Percentiles rank a stretch among this genome's conserved stretches.
Conservation (phyloP, 2,329 filamentous ascomycete species). For the Nigrospora sphaerica region DNA sequence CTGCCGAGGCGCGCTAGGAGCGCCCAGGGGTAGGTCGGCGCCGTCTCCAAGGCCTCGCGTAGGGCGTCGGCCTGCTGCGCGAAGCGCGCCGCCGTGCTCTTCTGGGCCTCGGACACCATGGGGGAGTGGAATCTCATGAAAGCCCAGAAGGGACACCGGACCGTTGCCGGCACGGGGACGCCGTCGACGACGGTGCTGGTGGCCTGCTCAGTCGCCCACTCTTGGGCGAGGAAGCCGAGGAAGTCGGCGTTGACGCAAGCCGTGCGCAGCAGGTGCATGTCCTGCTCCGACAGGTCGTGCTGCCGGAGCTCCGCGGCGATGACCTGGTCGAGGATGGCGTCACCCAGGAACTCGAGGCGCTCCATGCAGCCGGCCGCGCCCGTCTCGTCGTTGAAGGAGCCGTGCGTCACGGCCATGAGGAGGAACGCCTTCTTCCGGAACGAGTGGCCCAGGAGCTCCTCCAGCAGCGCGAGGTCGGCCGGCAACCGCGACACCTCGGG, state of each 20-base stretch:
- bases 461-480: constrained; percentile 41
- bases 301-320: constrained; percentile 57
- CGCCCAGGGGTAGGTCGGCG: constrained; percentile 67
- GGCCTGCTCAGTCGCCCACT: constrained; percentile 32
- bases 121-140: constrained; percentile 57
- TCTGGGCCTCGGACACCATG: constrained; percentile 40
- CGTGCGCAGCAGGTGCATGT: constrained; percentile 72
- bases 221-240: constrained; percentile 69
- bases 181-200: constrained; percentile 16
- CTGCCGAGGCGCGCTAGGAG: constrained; percentile 57
- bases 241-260: constrained; percentile 76
- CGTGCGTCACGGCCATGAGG: constrained; percentile 74
- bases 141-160: constrained; percentile 51
- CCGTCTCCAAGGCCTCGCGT: constrained; percentile 37
- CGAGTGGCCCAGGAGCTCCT: constrained; percentile 61
- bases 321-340: constrained; percentile 75
- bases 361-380: constrained; percentile 44
- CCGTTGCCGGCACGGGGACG: constrained; percentile 15
- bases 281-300: constrained; percentile 35
- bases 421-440: constrained; percentile 66
- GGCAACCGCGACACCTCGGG: constrained; percentile 27
- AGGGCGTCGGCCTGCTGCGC: constrained; percentile 41
- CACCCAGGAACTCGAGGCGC: constrained; percentile 81
- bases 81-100: constrained; percentile 37
- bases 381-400: constrained; percentile 43